A percentile compares a stretch with the other conserved stretches of the same genome.
Conservation (phyloP, 345 rosid genomes). For the Pistacia vera region DNA sequence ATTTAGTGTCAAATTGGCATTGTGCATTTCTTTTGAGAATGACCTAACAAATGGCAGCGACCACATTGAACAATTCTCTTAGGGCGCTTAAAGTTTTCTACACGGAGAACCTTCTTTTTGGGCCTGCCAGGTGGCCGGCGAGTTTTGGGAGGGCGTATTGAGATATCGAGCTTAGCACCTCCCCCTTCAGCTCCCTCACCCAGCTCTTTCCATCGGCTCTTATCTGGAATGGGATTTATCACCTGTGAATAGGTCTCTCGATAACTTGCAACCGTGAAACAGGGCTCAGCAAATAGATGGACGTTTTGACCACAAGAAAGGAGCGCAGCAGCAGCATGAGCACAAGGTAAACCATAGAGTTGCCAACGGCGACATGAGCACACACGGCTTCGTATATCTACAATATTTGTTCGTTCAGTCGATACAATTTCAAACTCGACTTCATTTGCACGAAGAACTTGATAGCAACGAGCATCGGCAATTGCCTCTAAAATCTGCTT, state of each 20-base stretch:
- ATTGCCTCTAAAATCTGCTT: slow-evolving; percentile 76
- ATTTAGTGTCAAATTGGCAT: slow-evolving; percentile 63
- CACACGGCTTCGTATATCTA: slow-evolving; percentile 75
- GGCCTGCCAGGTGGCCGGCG: slow-evolving; percentile 99
- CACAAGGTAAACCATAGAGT: slow-evolving; percentile 91
- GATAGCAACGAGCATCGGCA: slow-evolving; percentile 91
- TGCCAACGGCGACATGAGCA: slow-evolving; percentile 99
- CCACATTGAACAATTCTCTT: slow-evolving; percentile 98
- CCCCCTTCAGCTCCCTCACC: slow-evolving; percentile 68
- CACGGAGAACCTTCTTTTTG: slow-evolving; percentile 90
- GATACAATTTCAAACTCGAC: slow-evolving; percentile 99
- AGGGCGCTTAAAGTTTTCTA: slow-evolving; percentile 92
- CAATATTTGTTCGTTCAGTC: slow-evolving; percentile 90
- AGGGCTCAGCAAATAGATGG: slow-evolving; percentile 76
- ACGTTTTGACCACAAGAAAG: slow-evolving; percentile 87
- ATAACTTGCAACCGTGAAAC: slow-evolving; percentile 78
- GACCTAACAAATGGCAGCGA: slow-evolving; percentile 96
- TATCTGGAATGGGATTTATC: slow-evolving; percentile 71
- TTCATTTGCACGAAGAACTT: slow-evolving; percentile 94
- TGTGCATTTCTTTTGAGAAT: slow-evolving; percentile 98
- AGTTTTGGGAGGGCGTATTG: slow-evolving; percentile 78
- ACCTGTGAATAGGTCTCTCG: slow-evolving; percentile 77
- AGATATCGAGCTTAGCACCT: slow-evolving; percentile 59
- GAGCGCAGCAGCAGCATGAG: slow-evolving; percentile 96
- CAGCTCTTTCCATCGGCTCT: slow-evolving; percentile 60